Base-by-base conservation (phyloP, 2,329 filamentous ascomycete genomes). In the Metarhizium anisopliae region DNA sequence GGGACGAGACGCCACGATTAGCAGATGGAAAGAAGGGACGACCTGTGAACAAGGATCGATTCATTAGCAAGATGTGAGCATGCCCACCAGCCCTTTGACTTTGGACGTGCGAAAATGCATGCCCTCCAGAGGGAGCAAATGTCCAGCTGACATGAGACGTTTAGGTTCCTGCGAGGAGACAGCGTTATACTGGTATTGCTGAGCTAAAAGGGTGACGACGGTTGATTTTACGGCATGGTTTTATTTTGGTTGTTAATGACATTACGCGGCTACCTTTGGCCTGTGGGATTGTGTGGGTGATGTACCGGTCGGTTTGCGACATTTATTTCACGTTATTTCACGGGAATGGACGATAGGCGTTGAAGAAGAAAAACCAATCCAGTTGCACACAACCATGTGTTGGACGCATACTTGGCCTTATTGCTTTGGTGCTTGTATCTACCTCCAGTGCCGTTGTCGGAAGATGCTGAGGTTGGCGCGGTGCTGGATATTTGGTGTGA, bases 21-120 rank as follows among this genome's bases (percentile, higher is more conserved):
- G 85, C 88, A 25, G 87, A 86, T 62, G 93, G 93, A 62, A 94
- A 93, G 78, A 92, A 91, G 76, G 92, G 92, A 55, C 80, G 87
- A 66, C 85, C 88, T 49, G 90, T 97, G 60, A 99, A 99, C 78
- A 96, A 97, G 83, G 94, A 99, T 74, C 81, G 94, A 47, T 96
- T 96, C 74, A 94, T 97, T 67, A 95, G 90, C 81, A 96, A 96
- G 78, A 93, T 96, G 92, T 92, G 71, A 63, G 85, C 81, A 14
- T 11, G 13, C 47, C 11, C 32, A 2, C 36, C 38, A 8, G 8
- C 40, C 40, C 29, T 50, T 14, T 32, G 10, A 20, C 18, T 14
- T 14, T 30, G 13, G 25, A 29, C 8, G 47, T 47, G 4, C 25
- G 25, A 14, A 16, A 29, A 13, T 35, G 32, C 32, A 35, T 35